Evolutionary conservation across 1,284 basidiomycete species (phyloP).

Genomic region (Coniferiporia weirii): DNA sequence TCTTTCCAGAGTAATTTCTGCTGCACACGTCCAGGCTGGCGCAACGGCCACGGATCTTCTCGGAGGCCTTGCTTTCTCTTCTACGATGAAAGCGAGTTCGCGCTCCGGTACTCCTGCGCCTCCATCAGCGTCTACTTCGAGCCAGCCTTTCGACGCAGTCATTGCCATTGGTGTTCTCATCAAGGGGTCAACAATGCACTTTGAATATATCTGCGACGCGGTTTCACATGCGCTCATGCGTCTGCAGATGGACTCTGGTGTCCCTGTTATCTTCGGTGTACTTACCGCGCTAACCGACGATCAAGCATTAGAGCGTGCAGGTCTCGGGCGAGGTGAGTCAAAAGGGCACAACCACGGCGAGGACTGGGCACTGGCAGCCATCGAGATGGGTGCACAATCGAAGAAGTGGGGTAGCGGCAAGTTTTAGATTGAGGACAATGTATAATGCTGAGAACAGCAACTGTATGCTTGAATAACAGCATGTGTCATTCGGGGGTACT

Average conservation of each 20-base stretch:
- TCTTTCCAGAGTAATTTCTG: slow-evolving; percentile 67
- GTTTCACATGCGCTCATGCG: slow-evolving; percentile 93
- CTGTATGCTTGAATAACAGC: neutral
- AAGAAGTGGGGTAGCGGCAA: slow-evolving; percentile 74
- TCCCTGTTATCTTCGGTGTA: slow-evolving; percentile 97
- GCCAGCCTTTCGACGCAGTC: slow-evolving; percentile 84
- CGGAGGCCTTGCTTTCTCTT: slow-evolving; percentile 54
- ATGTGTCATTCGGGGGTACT: too few relatives aligned
- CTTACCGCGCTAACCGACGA: slow-evolving; percentile 91
- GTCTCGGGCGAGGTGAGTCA: slow-evolving; percentile 59
- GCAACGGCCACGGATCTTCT: slow-evolving; percentile 76
- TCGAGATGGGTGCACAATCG: slow-evolving; percentile 81
- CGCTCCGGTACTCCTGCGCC: slow-evolving; percentile 44
- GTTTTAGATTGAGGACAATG: slow-evolving; percentile 34
- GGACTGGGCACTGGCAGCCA: slow-evolving; percentile 94
- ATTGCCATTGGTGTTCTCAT: slow-evolving; percentile 97
- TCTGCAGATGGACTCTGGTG: slow-evolving; percentile 86
- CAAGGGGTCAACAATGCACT: slow-evolving; percentile 97
- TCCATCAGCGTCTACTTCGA: slow-evolving; percentile 36
- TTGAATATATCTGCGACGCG: slow-evolving; percentile 95
- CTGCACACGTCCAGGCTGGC: slow-evolving; percentile 73
- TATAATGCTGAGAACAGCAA: slow-evolving; percentile 6
- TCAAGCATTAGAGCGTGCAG: slow-evolving; percentile 90
- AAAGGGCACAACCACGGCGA: slow-evolving; percentile 92
- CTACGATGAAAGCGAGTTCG: slow-evolving; percentile 37